Percentiles rank a stretch among this genome's conserved stretches.
These are phyloP conservation scores for Aspergillus ochraceus DNA, from an alignment of 2,329 filamentous ascomycete genomes.

Conservation along the genomic window DNA sequence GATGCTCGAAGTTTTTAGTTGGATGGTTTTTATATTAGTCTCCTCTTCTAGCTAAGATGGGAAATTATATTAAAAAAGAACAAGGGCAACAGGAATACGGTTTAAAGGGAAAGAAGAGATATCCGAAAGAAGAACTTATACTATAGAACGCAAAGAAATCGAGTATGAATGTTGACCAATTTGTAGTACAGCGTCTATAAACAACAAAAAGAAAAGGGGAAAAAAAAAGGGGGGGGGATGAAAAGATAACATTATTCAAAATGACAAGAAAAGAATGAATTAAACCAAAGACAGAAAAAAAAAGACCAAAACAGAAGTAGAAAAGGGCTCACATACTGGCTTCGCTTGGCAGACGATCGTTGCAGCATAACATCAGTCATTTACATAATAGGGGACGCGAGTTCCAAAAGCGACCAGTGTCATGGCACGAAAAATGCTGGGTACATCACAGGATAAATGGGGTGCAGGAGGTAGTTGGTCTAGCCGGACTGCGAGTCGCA, in stretches of 20 bases:
- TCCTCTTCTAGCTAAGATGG: not conserved
- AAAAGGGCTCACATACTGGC: not conserved
- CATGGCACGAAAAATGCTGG: not conserved
- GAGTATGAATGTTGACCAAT: not conserved
- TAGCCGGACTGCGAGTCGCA: slow-evolving; percentile 51
- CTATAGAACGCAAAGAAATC: not conserved
- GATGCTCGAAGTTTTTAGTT: not conserved
- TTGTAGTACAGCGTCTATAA: not conserved
- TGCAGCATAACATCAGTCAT: slow-evolving; percentile 12
- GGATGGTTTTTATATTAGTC: not conserved
- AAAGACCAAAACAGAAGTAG: not conserved
- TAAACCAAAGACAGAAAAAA: slow-evolving; percentile 2
- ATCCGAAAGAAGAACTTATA: not conserved
- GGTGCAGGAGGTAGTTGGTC: not conserved
- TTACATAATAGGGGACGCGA: slow-evolving; percentile 2
- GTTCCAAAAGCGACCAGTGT: slow-evolving; percentile 1
- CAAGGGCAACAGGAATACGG: not conserved
- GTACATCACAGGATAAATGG: not conserved
- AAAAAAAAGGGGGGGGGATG: no score
- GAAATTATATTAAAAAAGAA: not conserved
- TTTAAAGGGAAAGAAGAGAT: not conserved
- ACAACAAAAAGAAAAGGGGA: not conserved
- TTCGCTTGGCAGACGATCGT: not conserved
- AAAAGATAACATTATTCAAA: not conserved
- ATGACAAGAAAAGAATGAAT: not conserved